Percentiles rank a stretch among this genome's conserved stretches.
Evolutionary conservation across 169 alveolate species (phyloP).

Genomic region (Plasmodium cynomolgi): DNA sequence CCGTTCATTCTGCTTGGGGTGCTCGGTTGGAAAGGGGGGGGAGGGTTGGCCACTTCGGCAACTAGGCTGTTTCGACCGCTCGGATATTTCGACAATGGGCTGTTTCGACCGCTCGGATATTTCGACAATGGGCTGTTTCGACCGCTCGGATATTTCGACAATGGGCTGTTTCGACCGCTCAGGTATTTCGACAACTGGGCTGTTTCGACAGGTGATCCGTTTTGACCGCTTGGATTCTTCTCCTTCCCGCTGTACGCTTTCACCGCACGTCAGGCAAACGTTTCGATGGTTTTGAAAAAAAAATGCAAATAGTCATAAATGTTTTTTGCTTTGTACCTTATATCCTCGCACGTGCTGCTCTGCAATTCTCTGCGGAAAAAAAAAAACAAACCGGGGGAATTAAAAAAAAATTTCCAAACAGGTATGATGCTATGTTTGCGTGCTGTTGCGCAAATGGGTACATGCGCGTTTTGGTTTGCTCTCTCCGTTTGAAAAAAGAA

Average conservation of each 20-base stretch:
- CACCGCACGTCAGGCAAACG: slow-evolving; percentile 17
- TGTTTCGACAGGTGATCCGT: neutral
- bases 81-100: too few relatives aligned
- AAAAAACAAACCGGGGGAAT: neutral
- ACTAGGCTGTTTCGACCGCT: too few relatives aligned
- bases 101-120: too few relatives aligned
- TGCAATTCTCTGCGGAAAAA: slow-evolving; percentile 54
- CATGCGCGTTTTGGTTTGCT: neutral
- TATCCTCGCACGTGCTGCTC: slow-evolving; percentile 61
- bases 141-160: too few relatives aligned
- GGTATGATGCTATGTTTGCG: neutral
- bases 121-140: neutral
- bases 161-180: neutral
- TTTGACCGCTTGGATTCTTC: neutral
- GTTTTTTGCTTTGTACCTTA: slow-evolving; percentile 69
- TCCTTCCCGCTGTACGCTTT: neutral
- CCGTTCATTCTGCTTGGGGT: slow-evolving; percentile 1
- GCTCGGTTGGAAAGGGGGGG: neutral
- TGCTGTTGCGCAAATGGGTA: neutral
- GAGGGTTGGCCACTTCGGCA: neutral
- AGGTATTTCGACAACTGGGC: too few relatives aligned
- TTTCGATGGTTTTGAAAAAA: slow-evolving; percentile 67
- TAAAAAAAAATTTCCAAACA: neutral
- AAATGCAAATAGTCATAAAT: slow-evolving; percentile 73
- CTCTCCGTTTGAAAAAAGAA: neutral